These are phyloP conservation scores for Lactifluus subvellereus DNA, from an alignment of 768 basidiomycete species.

Conservation along the genomic window DNA sequence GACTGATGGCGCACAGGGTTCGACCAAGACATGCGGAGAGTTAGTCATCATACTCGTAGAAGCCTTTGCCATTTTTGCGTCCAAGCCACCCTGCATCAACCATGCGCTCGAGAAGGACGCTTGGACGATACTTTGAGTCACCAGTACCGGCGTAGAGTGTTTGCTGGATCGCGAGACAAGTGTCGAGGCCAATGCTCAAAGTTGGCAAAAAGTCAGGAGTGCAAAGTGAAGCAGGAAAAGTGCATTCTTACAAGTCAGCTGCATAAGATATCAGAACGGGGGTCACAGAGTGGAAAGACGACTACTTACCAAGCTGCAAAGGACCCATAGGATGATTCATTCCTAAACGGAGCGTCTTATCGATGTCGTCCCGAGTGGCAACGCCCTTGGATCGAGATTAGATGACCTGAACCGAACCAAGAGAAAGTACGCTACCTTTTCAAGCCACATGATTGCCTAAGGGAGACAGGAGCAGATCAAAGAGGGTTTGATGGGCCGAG, in stretches of 20 bases:
- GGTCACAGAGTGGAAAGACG: not conserved
- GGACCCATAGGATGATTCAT: constrained; percentile 97
- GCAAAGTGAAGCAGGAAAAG: not conserved
- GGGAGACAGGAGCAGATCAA: constrained; percentile 3
- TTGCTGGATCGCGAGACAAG: constrained; percentile 89
- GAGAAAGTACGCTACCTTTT: constrained; percentile 50
- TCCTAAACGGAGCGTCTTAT: constrained; percentile 87
- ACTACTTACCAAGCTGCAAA: constrained; percentile 62
- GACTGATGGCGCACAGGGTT: not conserved
- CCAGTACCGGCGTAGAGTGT: constrained; percentile 84
- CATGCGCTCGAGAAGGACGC: constrained; percentile 87
- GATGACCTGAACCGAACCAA: not conserved
- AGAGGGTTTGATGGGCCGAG: not conserved
- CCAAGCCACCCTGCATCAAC: constrained; percentile 95
- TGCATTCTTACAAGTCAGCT: constrained; percentile 35
- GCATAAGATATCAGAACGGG: not conserved
- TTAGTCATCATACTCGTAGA: constrained; percentile 68
- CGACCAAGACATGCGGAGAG: not conserved
- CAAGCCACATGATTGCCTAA: constrained; percentile 87
- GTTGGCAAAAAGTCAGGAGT: not conserved
- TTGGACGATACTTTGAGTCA: constrained; percentile 93
- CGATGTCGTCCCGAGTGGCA: constrained; percentile 93
- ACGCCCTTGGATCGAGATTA: constrained; percentile 40
- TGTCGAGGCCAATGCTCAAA: constrained; percentile 90
- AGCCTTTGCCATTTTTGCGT: constrained; percentile 88